Base-by-base conservation (phyloP, 2,329 filamentous ascomycete species). In the Colletotrichum tabaci region DNA sequence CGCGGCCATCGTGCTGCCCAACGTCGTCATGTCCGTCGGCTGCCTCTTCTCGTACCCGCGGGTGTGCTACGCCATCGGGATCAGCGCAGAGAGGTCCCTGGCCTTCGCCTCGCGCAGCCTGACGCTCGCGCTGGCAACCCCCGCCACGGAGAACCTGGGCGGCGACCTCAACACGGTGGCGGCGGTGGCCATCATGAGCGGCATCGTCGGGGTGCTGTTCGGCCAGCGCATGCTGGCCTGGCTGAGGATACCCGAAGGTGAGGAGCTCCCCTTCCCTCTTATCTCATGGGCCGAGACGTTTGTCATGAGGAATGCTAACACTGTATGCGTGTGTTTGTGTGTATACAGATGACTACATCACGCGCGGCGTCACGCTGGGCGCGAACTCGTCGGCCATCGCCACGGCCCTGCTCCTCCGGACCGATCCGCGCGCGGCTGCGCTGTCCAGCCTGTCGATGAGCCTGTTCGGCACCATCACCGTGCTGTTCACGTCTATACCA, bases 361-460 rank as follows among this genome's bases (percentile, higher is more conserved):
- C 88, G 1, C 81, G 88, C n/a, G 89, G 89, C 12, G 87, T 91
- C 4, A 88, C 88, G 1, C 77, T 91, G n/a, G 89, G 89, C 4
- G 87, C 87, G 2, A 91, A 90, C 76, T 89, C 88, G 0, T 88
- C 86, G 4, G 89, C 89, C 7, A 88, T 91, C 49, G 88, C 85
- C 1, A 91, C 89, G 4, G 88, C 89, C 0, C 76, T 90, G 44
- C 79, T 91, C 2, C 78, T 91, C 2, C 82, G 84, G 2, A 87
- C 85, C 1, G 89, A 91, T 73, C 88, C 88, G 1, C 83, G 89
- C 53, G 89, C 88, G 7, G 89, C 89, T 0, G 88, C 89, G 21
- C 80, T 91, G 61, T 88, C 87, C 21, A 90, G 87, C 74, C 78
- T 91, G 30, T 87, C 87, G 0, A 91, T 91, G 89, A 88, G 85